Conservation (phyloP, 176 grass and related monocot species). For the Poa pratensis region DNA sequence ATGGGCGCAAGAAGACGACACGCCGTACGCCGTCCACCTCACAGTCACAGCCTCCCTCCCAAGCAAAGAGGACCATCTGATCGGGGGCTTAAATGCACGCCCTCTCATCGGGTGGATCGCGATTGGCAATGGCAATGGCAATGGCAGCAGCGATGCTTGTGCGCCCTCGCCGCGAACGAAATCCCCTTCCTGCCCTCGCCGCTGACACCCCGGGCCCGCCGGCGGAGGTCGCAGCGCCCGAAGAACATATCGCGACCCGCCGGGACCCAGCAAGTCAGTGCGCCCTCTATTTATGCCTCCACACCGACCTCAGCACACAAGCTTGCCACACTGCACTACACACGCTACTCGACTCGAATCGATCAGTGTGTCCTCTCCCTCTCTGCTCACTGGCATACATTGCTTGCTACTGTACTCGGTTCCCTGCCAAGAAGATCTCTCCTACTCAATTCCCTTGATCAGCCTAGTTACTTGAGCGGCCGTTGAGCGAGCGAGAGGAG, state of each 20-base stretch:
- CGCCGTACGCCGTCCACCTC: constrained; percentile 45
- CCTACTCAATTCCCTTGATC: constrained; percentile 45
- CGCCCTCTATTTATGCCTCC: constrained; percentile 57
- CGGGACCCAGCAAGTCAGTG: too few species aligned
- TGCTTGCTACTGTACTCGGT: constrained; percentile 10
- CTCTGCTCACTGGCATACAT: constrained; percentile 38
- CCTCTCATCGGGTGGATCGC: constrained; percentile 54
- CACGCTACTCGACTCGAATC: background rate
- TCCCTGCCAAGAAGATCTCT: constrained; percentile 46
- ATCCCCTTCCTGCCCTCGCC: constrained; percentile 30
- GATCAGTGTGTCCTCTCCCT: background rate
- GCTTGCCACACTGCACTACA: background rate
- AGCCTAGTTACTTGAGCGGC: background rate
- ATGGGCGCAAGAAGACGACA: constrained; percentile 13
- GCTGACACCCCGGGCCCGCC: constrained; percentile 3
- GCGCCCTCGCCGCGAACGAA: constrained; percentile 2
- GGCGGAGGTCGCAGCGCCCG: constrained; percentile 21
- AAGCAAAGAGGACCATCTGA: constrained; percentile 28
- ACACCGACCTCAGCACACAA: constrained; percentile 42
- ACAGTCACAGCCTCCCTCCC: background rate
- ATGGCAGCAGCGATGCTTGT: constrained; percentile 32
- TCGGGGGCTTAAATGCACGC: constrained; percentile 46
- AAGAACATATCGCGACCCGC: constrained; percentile 33
- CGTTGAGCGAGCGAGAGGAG: background rate
- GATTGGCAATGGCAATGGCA: too few species aligned